phyloP scores from a whole-genome alignment of 2,329 filamentous ascomycete species.

The Fusarium praegraminearum region DNA sequence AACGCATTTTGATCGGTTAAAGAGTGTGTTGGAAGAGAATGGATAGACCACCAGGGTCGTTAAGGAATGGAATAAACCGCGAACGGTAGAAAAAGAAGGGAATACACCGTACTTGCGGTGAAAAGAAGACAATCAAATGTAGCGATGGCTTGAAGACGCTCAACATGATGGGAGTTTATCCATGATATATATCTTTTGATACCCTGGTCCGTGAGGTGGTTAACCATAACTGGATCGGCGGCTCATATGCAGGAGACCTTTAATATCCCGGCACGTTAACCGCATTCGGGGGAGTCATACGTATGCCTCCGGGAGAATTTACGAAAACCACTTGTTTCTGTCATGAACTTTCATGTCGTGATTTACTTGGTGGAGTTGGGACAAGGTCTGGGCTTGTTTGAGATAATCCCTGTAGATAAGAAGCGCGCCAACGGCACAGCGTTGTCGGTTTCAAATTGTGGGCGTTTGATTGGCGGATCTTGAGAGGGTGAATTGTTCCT shows the following conservation, averaged over 20 bases:
- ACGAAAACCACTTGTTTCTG: background rate
- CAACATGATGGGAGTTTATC: background rate
- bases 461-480: background rate
- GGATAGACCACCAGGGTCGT: conserved; percentile 40
- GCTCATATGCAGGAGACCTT: conserved; percentile 6
- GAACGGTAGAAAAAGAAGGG: conserved; percentile 17
- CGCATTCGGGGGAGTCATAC: background rate
- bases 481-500: background rate
- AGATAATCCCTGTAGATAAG: background rate
- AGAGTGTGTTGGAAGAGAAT: conserved; percentile 25
- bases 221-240: background rate
- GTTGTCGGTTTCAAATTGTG: background rate
- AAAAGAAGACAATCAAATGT: conserved; percentile 20
- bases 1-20: conserved; percentile 34
- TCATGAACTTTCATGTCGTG: background rate
- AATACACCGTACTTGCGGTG: conserved; percentile 34
- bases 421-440: conserved; percentile 2
- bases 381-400: conserved; percentile 1
- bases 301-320: background rate
- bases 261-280: conserved; percentile 7
- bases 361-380: background rate
- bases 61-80: conserved; percentile 35
- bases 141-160: conserved; percentile 13
- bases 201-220: background rate
- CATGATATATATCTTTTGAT: background rate